Base-by-base conservation (phyloP, 108 stramenopile species). In the Discostella stelligeroides region DNA sequence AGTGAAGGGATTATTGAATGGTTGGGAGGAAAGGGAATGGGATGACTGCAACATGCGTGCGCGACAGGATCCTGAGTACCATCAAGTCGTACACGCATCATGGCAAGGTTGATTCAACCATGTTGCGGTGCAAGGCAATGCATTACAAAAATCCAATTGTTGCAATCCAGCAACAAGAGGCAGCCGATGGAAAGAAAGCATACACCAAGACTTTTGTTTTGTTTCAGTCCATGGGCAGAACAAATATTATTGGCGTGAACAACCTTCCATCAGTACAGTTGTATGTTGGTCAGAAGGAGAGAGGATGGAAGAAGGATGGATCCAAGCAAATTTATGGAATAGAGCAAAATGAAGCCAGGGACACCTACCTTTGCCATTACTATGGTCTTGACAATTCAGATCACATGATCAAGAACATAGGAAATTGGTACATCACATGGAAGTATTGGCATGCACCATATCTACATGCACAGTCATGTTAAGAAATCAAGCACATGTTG, bases 301-400 rank as follows among this genome's bases (percentile, higher is more conserved):
- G 39, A 39, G 67, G 67, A 45, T 20, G 24, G 17, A 40, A 27
- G 0, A 11, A 43, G 0, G 10, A 68, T 7, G n/a, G n/a, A n/a
- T n/a, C n/a, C 5, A 68, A 68, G 39, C 55, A 40, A 20, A 24
- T 11, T 45, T 68, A 23, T 55, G 67, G 38, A 4, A 68, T 68
- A 25, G 56, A 68, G 38, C 39, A 41, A 23, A 68, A 68, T 45
- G 40, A 68, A 7, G 54, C 54, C 1, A 5, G 66, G 2, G 24
- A 55, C 21, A 29, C 30, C 1, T 68, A 68, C 18, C 54, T 68
- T 2, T 13, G 20, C 12, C 34, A 51, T 38, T 68, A 68, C 66
- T 20, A 13, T 23, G 54, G 24, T 14, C 23, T 68, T 39, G 66
- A 68, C 20, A 39, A 30, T 12, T 14, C 41, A 11, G 66, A 68